Evolutionary conservation across 495 filamentous ascomycete genomes (phyloP), one percentile per base, ranked within the genome.

Genomic region (Aspergillus diversus): DNA sequence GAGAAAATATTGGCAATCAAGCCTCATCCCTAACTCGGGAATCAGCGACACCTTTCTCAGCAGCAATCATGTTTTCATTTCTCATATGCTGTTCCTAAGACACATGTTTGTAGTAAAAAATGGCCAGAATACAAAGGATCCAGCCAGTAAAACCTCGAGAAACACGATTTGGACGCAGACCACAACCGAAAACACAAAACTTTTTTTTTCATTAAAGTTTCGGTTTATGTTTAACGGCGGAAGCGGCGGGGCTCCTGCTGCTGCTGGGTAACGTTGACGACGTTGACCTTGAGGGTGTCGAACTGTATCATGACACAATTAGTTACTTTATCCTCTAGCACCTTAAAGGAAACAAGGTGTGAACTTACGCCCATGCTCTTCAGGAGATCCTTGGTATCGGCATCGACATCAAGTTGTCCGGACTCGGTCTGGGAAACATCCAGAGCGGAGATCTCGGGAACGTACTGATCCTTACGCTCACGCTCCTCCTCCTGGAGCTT

Each of bases 391-490:
- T 97, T 97, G 75, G 95, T 99, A 81, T 99, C 96, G 75, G 84
- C 75, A 77, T 99, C 95, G 69, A 99, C 90, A 68, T 99, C 96
- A 74, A 99, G 85, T 77, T 91, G 88, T 68, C 96, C 96, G 73
- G 83, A 87, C 84, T 97, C 95, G 73, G 86, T 89, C 84, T 94
- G 90, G 71, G 89, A 89, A 84, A 97, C 95, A 86, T 98, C 96
- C 76, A 99, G 91, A 71, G 96, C 95, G 47, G 96, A 98, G 71
- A 99, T 84, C 83, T 99, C 95, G 69, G 96, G 96, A 65, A 99
- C 95, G 84, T 97, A 99, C 87, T 99, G 96, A 86, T 99, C 95
- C 90, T 99, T 99, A 75, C 95, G 89, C 85, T 99, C 95, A 85
- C 95, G 90, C 87, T 98, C 95, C 84, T 98, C 95, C 84, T 99